Evolutionary conservation across 371 early-diverging fungal species (phyloP).

Genomic region (Cokeromyces recurvatus): DNA sequence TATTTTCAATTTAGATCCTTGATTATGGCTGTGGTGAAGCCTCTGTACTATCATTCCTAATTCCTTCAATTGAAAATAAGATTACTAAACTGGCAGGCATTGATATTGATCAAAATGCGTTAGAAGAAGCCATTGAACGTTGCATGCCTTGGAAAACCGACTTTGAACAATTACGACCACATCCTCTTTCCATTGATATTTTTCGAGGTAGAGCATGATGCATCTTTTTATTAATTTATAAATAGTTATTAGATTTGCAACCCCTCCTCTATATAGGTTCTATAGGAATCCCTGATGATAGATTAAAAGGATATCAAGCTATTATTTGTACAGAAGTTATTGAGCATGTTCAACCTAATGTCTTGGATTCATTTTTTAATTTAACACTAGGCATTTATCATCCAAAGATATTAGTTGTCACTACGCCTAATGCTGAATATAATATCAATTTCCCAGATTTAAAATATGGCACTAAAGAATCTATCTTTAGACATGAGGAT

Average conservation of each 20-base stretch:
- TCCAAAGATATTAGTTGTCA: conserved; percentile 63
- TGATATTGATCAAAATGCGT: conserved; percentile 43
- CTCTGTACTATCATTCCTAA: conserved; percentile 52
- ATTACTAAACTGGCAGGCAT: conserved; percentile 58
- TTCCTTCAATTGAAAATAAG: conserved; percentile 31
- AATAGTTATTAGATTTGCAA: neutral
- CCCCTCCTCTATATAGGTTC: too few species aligned
- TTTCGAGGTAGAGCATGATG: conserved; percentile 41
- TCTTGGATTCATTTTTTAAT: conserved; percentile 50
- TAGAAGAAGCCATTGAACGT: conserved; percentile 38
- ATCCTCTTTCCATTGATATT: conserved; percentile 47
- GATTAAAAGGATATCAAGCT: conserved; percentile 49
- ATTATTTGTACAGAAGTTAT: conserved; percentile 71
- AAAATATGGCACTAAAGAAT: conserved; percentile 64
- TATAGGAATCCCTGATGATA: conserved; percentile 37
- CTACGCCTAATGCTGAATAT: conserved; percentile 88
- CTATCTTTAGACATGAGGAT: conserved; percentile 74
- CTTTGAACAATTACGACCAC: conserved; percentile 35
- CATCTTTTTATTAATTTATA: neutral
- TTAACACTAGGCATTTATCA: conserved; percentile 62
- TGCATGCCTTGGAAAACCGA: conserved; percentile 57
- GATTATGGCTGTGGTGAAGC: conserved; percentile 82
- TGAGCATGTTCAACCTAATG: conserved; percentile 67
- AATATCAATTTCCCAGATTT: conserved; percentile 79
- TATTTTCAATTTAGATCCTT: too few species aligned